Conservation (phyloP, 495 filamentous ascomycete species). For the Hyaloscypha finlandica region DNA sequence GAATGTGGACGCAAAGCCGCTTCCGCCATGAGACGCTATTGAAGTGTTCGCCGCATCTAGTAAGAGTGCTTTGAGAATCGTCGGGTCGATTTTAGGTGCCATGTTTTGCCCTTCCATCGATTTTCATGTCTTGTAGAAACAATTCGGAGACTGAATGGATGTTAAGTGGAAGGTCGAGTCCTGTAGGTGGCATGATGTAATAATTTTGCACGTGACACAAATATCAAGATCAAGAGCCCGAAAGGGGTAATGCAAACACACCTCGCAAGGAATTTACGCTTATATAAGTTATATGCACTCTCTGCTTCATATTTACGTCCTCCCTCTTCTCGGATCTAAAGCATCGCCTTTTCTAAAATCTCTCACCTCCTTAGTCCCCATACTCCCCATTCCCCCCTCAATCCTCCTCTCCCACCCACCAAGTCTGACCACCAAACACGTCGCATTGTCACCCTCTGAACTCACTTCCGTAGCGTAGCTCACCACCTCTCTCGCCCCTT, state of each 20-base stretch:
- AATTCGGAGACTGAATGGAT: background rate
- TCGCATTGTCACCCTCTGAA: slow-evolving; percentile 87
- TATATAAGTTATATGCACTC: slow-evolving; percentile 9
- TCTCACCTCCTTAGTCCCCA: slow-evolving; percentile 87
- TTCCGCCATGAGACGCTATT: slow-evolving; percentile 65
- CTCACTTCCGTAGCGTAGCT: slow-evolving; percentile 85
- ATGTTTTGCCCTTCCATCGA: slow-evolving; percentile 24
- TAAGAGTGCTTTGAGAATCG: slow-evolving; percentile 65
- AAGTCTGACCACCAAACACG: slow-evolving; percentile 86
- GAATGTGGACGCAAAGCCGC: slow-evolving; percentile 73
- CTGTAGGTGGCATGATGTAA: slow-evolving; percentile 4
- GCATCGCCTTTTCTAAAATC: slow-evolving; percentile 86
- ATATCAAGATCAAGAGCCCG: background rate
- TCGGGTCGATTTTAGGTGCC: slow-evolving; percentile 50
- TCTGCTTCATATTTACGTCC: slow-evolving; percentile 17
- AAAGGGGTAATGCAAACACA: background rate
- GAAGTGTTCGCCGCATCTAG: slow-evolving; percentile 61
- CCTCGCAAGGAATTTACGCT: background rate
- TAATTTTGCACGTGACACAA: background rate
- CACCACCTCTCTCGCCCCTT: slow-evolving; percentile 77
- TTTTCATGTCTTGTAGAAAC: background rate
- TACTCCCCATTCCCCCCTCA: slow-evolving; percentile 83
- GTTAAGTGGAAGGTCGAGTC: background rate
- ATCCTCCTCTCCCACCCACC: slow-evolving; percentile 93
- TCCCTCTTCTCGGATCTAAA: slow-evolving; percentile 70